These are phyloP conservation scores for Malbranchea cinnamomea DNA, from an alignment of 2,329 filamentous ascomycete species.

Conservation along the genomic window DNA sequence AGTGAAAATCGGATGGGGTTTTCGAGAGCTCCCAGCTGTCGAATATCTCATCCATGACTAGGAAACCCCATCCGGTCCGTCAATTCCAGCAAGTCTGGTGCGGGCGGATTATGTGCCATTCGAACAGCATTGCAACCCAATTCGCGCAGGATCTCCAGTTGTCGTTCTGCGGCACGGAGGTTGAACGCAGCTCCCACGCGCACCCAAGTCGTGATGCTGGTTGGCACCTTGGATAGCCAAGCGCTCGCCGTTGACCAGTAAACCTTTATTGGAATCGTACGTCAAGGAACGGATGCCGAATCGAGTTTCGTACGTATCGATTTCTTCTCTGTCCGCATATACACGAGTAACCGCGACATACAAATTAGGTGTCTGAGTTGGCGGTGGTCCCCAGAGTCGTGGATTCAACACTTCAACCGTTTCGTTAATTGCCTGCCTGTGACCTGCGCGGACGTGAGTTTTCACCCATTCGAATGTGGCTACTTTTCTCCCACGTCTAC, in stretches of 20 bases:
- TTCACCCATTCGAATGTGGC: constrained; percentile 10
- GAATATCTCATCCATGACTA: constrained; percentile 41
- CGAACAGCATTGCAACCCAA: constrained; percentile 37
- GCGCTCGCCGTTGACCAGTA: constrained; percentile 33
- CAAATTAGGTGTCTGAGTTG: constrained; percentile 23
- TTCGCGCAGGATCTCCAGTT: constrained; percentile 35
- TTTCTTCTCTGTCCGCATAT: constrained; percentile 10
- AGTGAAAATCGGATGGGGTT: constrained; percentile 34
- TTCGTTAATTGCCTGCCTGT: constrained; percentile 20
- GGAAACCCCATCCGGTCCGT: constrained; percentile 35
- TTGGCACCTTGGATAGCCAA: constrained; percentile 34
- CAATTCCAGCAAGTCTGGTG: constrained; percentile 35
- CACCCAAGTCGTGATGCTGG: constrained; percentile 39
- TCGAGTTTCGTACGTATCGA: constrained; percentile 35
- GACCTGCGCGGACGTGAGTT: constrained; percentile 23
- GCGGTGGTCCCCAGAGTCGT: constrained; percentile 34
- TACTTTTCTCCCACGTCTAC: constrained; percentile 16
- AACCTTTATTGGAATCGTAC: constrained; percentile 27
- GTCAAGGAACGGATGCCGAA: constrained; percentile 36
- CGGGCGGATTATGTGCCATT: constrained; percentile 40
- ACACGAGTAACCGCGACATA: constrained; percentile 34
- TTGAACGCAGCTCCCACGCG: constrained; percentile 39
- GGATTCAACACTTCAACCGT: constrained; percentile 27
- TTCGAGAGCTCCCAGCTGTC: constrained; percentile 37
- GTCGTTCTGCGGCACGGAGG: constrained; percentile 32